Base-by-base conservation (phyloP, 495 filamentous ascomycete genomes). In the Penicillium arizonense region DNA sequence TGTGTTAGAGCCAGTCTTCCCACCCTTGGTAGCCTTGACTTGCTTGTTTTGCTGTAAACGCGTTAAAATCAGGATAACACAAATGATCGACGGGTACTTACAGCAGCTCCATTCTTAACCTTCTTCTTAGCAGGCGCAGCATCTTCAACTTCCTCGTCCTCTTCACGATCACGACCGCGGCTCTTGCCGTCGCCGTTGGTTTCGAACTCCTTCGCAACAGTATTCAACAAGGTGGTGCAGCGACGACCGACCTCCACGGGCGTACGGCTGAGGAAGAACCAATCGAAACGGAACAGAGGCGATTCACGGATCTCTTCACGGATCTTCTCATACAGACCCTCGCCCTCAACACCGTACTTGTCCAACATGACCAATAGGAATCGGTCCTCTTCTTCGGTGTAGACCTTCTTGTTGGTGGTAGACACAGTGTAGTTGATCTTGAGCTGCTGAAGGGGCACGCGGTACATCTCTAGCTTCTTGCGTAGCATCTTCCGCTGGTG, bases 331-430 rank as follows among this genome's bases (percentile, higher is more conserved):
- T 89, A 90, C 46, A 96, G 81, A 26, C 83, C 82, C 61, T 94
- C 91, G 2, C 87, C 87, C 47, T 96, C 89, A 11, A 97, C 82
- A 16, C 95, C 95, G 61, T 87, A 88, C 69, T 85, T 86, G 67
- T 99, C 91, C 3, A 99, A 72, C 74, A 96, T 88, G 34, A 97
- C 92, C 26, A 99, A 78, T 44, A 99, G 76, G 73, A 99, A 99
- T 10, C 95, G 84, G 63, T 99, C 95, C 71, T 99, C 95, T 64
- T 99, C 95, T 64, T 97, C 95, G 0, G 94, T 97, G 64, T 99
- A 99, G 5, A 97, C 91, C 75, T 97, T 97, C 79, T 99, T 99
- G 76, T 99, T 99, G 42, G 95, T 99, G 3, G 95, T 99, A 3
- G 91, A 96, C 18, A 99, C 94, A 1, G 91, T 94, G 69, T 99